Evolutionary conservation across 1,284 basidiomycete species (phyloP).

Genomic region (Tilletia horrida): DNA sequence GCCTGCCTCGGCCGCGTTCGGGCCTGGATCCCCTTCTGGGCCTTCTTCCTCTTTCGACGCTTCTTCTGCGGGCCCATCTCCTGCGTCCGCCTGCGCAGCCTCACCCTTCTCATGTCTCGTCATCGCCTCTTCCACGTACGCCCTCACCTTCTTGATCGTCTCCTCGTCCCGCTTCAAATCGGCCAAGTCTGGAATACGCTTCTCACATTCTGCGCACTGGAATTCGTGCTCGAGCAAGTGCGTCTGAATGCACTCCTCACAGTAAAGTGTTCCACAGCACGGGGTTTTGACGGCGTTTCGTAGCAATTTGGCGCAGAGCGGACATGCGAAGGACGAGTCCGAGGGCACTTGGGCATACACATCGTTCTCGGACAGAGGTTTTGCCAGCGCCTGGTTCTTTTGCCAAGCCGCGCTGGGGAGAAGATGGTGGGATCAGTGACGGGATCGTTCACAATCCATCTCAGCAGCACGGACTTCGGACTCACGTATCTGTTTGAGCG

Average conservation of each 20-base stretch:
- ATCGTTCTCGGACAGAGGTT: slow-evolving; percentile 48
- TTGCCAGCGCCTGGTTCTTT: slow-evolving; percentile 39
- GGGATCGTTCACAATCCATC: too few relatives aligned
- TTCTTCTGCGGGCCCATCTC: slow-evolving; percentile 42
- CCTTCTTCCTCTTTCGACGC: slow-evolving; percentile 24
- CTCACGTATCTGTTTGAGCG: slow-evolving; percentile 45
- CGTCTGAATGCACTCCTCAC: slow-evolving; percentile 53
- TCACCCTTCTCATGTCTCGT: slow-evolving; percentile 9
- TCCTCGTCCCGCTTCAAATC: slow-evolving; percentile 48
- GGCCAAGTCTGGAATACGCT: slow-evolving; percentile 45
- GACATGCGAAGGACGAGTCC: slow-evolving; percentile 48
- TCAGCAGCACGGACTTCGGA: slow-evolving; percentile 18
- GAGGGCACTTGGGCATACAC: slow-evolving; percentile 49
- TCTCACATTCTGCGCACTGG: slow-evolving; percentile 52
- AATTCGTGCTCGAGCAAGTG: slow-evolving; percentile 54
- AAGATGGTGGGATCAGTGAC: background rate
- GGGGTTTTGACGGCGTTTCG: slow-evolving; percentile 48
- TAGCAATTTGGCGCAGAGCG: slow-evolving; percentile 49
- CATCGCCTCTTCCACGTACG: slow-evolving; percentile 48
- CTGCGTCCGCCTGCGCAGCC: slow-evolving; percentile 19
- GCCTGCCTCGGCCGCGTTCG: background rate
- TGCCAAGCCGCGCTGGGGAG: slow-evolving; percentile 37
- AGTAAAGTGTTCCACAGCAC: slow-evolving; percentile 50
- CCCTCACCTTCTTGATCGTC: slow-evolving; percentile 40
- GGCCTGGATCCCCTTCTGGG: slow-evolving; percentile 14